Evolutionary conservation across 495 filamentous ascomycete species (phyloP).

Genomic region (Penicillium daleae): DNA sequence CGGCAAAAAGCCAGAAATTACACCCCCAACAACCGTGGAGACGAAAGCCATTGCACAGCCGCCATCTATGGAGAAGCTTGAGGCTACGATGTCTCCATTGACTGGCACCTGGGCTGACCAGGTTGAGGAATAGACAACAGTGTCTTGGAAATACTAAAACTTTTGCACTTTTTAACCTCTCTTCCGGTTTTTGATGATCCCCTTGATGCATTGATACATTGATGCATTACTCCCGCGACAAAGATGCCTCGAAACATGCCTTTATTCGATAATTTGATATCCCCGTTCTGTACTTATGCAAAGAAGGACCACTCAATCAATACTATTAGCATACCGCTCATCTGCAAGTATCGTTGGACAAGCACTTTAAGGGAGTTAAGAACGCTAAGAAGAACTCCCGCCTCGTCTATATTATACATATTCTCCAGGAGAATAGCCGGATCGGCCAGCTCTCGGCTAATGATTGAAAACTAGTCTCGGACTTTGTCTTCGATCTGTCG

Average conservation of each 20-base stretch:
- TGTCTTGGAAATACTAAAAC: neutral
- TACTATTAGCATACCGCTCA: neutral
- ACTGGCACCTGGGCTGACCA: slow-evolving; percentile 48
- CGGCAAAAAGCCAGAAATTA: slow-evolving; percentile 21
- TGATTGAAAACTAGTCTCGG: slow-evolving; percentile 34
- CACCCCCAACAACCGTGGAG: slow-evolving; percentile 5
- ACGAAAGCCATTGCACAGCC: slow-evolving; percentile 15
- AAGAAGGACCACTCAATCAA: neutral
- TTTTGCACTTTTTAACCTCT: neutral
- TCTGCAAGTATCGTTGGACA: neutral
- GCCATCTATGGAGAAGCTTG: slow-evolving; percentile 30
- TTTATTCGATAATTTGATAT: slow-evolving; percentile 24
- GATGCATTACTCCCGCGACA: slow-evolving; percentile 21
- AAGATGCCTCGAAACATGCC: slow-evolving; percentile 15
- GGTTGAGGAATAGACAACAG: slow-evolving; percentile 30
- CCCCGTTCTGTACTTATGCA: slow-evolving; percentile 5
- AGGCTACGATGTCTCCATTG: slow-evolving; percentile 28
- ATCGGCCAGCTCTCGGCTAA: slow-evolving; percentile 17
- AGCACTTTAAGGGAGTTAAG: slow-evolving; percentile 43
- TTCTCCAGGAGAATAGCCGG: slow-evolving; percentile 29
- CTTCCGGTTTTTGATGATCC: slow-evolving; percentile 13
- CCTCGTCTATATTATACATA: slow-evolving; percentile 37
- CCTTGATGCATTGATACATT: slow-evolving; percentile 17
- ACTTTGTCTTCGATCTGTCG: slow-evolving; percentile 45
- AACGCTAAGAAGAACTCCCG: slow-evolving; percentile 39